These are phyloP conservation scores for Phytopythium helicoides DNA, from an alignment of 352 stramenopile genomes.

Conservation along the genomic window DNA sequence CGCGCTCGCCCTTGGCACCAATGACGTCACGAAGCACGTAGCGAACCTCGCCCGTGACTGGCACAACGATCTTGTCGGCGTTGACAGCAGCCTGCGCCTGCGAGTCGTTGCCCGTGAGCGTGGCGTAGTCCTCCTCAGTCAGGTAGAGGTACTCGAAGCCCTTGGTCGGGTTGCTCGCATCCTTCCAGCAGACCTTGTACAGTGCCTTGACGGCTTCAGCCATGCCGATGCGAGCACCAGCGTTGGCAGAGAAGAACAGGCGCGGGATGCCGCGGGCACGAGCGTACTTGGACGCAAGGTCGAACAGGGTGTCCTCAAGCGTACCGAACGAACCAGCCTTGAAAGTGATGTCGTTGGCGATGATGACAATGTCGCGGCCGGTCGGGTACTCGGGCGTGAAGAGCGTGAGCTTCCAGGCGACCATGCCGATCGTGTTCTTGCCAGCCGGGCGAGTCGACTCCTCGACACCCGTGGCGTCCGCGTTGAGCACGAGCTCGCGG, in stretches of 20 bases:
- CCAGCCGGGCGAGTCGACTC: constrained; percentile 85
- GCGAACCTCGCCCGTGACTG: constrained; percentile 70
- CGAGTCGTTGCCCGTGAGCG: constrained; percentile 49
- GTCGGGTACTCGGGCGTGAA: constrained; percentile 97
- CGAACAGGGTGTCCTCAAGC: constrained; percentile 98
- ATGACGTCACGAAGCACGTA: constrained; percentile 98
- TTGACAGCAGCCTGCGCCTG: constrained; percentile 85
- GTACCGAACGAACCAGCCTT: constrained; percentile 99
- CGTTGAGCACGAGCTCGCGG: constrained; percentile 93
- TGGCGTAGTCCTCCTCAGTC: constrained; percentile 93
- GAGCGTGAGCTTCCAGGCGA: constrained; percentile 98
- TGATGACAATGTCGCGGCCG: constrained; percentile 97
- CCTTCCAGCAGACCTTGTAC: constrained; percentile 98
- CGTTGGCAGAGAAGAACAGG: constrained; percentile 99
- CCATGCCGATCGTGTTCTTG: constrained; percentile 99
- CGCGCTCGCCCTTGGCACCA: constrained; percentile 87
- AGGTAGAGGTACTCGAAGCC: constrained; percentile 99
- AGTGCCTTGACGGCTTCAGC: constrained; percentile 97
- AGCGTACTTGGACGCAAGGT: constrained; percentile 95
- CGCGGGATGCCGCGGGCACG: constrained; percentile 92
- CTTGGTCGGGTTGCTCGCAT: constrained; percentile 94
- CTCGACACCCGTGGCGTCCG: constrained; percentile 51
- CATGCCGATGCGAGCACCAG: constrained; percentile 97
- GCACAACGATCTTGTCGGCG: constrained; percentile 57
- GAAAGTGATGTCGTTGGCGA: constrained; percentile 99